phyloP scores from a whole-genome alignment of 495 filamentous ascomycete genomes.

The Hypoxylon crocopeplum region DNA sequence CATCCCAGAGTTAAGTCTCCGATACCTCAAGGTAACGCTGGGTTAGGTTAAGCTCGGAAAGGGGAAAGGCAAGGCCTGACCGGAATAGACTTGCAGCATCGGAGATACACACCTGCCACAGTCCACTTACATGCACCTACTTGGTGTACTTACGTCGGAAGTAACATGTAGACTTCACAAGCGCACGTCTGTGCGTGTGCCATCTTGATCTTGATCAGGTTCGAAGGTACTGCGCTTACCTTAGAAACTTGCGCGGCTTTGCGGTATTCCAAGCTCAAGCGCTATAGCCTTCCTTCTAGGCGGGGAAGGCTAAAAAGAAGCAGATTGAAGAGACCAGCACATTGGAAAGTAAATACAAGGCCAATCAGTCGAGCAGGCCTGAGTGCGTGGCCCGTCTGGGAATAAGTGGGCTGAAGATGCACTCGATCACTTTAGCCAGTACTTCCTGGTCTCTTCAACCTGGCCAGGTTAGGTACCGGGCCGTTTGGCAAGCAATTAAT shows the following conservation, averaged over 20 bases:
- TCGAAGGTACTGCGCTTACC: background rate
- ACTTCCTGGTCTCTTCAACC: slow-evolving; percentile 4
- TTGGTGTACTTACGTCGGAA: background rate
- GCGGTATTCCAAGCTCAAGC: background rate
- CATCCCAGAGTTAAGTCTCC: background rate
- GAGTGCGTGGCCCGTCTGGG: slow-evolving; percentile 20
- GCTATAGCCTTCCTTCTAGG: slow-evolving; percentile 3
- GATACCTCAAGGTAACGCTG: background rate
- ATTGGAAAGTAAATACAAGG: slow-evolving; percentile 1
- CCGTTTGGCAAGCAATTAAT: slow-evolving; percentile 33
- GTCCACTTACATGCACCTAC: slow-evolving; percentile 6
- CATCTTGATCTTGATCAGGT: background rate
- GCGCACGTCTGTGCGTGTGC: background rate
- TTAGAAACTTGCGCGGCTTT: background rate
- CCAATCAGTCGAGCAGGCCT: slow-evolving; percentile 22
- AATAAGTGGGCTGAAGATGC: slow-evolving; percentile 25
- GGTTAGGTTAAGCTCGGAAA: slow-evolving; percentile 2
- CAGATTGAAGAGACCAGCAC: no score
- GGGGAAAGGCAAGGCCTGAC: background rate
- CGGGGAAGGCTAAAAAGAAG: slow-evolving; percentile 18
- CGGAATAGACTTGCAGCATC: slow-evolving; percentile 2
- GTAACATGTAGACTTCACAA: background rate
- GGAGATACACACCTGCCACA: background rate
- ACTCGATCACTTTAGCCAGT: slow-evolving; percentile 34
- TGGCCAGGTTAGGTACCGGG: slow-evolving; percentile 22